Base-by-base conservation (phyloP, 768 basidiomycete genomes). In the Leccinum disarticulatum region DNA sequence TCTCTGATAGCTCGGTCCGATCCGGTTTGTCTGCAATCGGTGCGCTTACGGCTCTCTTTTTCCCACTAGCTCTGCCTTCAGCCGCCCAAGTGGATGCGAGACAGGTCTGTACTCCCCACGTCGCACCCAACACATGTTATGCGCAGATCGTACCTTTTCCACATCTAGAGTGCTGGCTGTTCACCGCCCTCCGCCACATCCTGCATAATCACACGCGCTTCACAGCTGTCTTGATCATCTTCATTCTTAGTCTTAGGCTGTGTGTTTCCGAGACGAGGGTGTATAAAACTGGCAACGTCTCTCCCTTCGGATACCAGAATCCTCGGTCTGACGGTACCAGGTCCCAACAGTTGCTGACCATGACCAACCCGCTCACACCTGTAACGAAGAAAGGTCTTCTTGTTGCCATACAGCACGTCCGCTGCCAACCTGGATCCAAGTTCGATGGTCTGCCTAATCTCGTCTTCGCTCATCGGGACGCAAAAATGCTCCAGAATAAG, bases 381-480 rank as follows among this genome's bases (percentile, higher is more conserved):
- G 19, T 38, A 13, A 55, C 43, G 13, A 56, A 53, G 28, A 70
- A 56, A 35, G 70, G 69, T 9, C 60, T 71, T 7, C 63, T 73
- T 9, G 35, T 71, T 5, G 60, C 65, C 11, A 52, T 64, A 30
- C 56, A 27, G 4, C 57, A 59, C 10, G 62, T 73, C 13, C 25
- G 27, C 4, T 46, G 56, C 11, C n/a, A 53, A 36, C 30, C 28
- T 4, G 27, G 27, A 27, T 27, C 27, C 27, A 30, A 19, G 35
- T 61, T 57, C 3, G 22, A 36, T 4, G 15, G 13, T n/a, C 8
- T 64, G 3, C 3, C 47, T 4, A 11, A 58, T 22, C 70, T 72
- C 8, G 48, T 11, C 11, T 56, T 60, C 9, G 50, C 68, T 8
- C 72, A 72, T 48, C 54, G 63, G 25, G 68, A 74, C 25, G 68